Percentiles rank a stretch among this genome's conserved stretches.
Conservation (phyloP, 345 rosid genomes). For the Anacardium occidentale region DNA sequence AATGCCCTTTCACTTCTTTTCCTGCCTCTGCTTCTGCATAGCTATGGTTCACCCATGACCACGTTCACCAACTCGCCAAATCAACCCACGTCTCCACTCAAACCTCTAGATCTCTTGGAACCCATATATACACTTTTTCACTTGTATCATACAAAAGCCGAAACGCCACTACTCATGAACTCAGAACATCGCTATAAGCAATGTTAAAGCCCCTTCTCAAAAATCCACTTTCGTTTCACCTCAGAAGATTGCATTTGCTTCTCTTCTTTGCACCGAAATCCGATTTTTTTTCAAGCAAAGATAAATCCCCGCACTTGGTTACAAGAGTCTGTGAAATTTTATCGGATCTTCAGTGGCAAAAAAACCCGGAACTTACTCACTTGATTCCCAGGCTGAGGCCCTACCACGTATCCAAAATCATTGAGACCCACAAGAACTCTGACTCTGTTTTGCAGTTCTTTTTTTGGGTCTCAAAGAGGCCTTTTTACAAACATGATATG, state of each 20-base stretch:
- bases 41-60: conserved; percentile 21
- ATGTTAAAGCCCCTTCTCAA: conserved; percentile 24
- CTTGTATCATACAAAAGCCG: background rate
- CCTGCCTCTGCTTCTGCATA: background rate
- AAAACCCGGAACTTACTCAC: conserved; percentile 36
- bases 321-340: conserved; percentile 36
- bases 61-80: conserved; percentile 15
- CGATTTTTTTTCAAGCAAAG: background rate
- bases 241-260: background rate
- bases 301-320: conserved; percentile 27
- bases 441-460: conserved; percentile 40
- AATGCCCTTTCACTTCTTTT: background rate
- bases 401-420: conserved; percentile 44
- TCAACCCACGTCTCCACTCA: background rate
- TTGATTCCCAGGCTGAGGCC: conserved; percentile 38
- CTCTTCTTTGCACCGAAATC: conserved; percentile 27
- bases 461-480: conserved; percentile 50
- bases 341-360: conserved; percentile 40
- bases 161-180: conserved; percentile 12
- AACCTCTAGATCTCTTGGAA: background rate
- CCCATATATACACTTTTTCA: background rate
- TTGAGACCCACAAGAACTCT: conserved; percentile 36
- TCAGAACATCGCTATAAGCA: conserved; percentile 3
- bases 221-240: conserved; percentile 13
- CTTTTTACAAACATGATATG: conserved; percentile 51